phyloP scores from a whole-genome alignment of 352 stramenopile species.

The Saprolegnia parasitica region DNA sequence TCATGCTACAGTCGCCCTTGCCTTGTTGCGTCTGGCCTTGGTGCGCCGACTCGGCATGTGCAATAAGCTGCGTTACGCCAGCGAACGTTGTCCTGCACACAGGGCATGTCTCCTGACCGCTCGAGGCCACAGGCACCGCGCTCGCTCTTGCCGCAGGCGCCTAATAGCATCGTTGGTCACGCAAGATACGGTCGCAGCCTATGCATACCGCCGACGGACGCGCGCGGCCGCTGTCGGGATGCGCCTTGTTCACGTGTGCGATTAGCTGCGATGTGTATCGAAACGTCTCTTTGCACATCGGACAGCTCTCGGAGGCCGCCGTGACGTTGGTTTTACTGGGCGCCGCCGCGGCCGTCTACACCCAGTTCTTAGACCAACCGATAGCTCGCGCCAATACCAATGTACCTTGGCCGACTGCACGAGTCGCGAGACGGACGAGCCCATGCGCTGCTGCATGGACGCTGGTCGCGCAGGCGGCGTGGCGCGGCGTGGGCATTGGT shows the following conservation, averaged over 20 bases:
- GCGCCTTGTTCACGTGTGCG: slow-evolving; percentile 62
- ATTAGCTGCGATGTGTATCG: slow-evolving; percentile 66
- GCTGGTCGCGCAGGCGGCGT: slow-evolving; percentile 19
- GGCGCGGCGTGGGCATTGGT: slow-evolving; percentile 46
- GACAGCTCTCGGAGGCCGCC: slow-evolving; percentile 50
- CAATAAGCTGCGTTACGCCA: slow-evolving; percentile 14
- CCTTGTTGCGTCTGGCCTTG: not conserved
- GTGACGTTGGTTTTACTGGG: slow-evolving; percentile 32
- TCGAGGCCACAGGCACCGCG: not conserved
- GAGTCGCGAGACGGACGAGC: slow-evolving; percentile 39
- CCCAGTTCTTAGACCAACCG: not conserved
- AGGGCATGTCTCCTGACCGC: not conserved
- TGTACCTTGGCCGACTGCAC: slow-evolving; percentile 47
- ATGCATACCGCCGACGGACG: not conserved
- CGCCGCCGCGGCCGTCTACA: slow-evolving; percentile 28
- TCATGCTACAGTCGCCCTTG: slow-evolving; percentile 13
- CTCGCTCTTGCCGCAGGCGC: not conserved
- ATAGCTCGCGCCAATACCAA: not conserved
- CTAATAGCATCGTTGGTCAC: not conserved
- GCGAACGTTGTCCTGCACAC: slow-evolving; percentile 12
- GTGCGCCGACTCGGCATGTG: slow-evolving; percentile 12
- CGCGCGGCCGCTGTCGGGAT: slow-evolving; percentile 41
- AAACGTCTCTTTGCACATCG: slow-evolving; percentile 71
- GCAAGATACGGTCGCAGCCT: not conserved
- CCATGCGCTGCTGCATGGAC: slow-evolving; percentile 29